phyloP scores from a whole-genome alignment of 495 filamentous ascomycete species.

The Penicillium flavigenum region DNA sequence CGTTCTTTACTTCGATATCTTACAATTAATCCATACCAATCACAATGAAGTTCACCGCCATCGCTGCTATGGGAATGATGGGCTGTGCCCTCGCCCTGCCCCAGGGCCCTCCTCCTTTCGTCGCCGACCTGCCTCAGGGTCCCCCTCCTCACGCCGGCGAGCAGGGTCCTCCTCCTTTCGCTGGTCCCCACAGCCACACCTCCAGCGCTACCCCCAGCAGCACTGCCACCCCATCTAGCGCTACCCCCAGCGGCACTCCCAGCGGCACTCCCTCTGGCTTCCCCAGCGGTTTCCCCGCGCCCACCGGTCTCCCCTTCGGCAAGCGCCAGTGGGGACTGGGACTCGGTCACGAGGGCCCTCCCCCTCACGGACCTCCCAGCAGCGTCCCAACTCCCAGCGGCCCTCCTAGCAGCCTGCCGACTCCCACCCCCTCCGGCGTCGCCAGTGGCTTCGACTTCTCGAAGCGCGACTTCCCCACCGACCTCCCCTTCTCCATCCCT shows the following conservation, averaged over 20 bases:
- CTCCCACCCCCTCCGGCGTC: background rate
- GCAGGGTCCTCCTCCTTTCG: constrained; percentile 12
- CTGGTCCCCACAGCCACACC: constrained; percentile 1
- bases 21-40: constrained; percentile 6
- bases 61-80: constrained; percentile 28
- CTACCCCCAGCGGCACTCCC: background rate
- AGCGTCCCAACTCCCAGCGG: background rate
- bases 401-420: too few relatives aligned
- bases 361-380: background rate
- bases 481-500: background rate
- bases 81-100: constrained; percentile 31
- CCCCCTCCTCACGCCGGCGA: constrained; percentile 1
- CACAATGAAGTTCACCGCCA: constrained; percentile 27
- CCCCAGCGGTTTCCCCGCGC: background rate
- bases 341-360: background rate
- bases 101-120: constrained; percentile 12
- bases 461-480: constrained; percentile 4
- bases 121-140: constrained; percentile 18
- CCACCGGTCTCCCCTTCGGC: background rate
- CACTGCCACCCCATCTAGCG: too few relatives aligned
- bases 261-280: background rate
- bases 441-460: background rate
- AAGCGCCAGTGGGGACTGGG: background rate
- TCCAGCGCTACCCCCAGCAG: background rate
- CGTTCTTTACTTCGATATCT: constrained; percentile 1